Evolutionary conservation across 257 asterid species (phyloP).

Genomic region (Thymus mandschuricus): DNA sequence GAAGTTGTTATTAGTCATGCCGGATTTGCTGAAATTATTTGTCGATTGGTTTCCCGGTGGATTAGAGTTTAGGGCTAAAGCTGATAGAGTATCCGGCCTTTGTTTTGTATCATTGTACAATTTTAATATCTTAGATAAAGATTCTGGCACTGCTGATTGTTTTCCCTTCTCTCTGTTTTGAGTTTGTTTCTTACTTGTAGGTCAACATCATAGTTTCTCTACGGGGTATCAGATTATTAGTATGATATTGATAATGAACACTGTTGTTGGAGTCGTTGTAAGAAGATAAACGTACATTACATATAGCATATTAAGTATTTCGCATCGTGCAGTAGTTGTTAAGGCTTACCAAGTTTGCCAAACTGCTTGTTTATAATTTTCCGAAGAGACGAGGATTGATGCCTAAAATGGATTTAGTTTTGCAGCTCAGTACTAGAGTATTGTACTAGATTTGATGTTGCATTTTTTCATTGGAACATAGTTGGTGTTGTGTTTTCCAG

Average conservation of each 20-base stretch:
- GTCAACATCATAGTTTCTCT: neutral
- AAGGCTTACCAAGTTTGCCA: neutral
- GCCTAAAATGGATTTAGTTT: too few species aligned
- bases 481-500: neutral
- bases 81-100: too few species aligned
- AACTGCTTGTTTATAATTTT: too few species aligned
- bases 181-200: neutral
- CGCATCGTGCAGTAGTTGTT: neutral
- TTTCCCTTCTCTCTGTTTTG: neutral
- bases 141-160: too few species aligned
- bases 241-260: neutral
- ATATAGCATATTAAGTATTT: neutral
- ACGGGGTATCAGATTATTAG: neutral
- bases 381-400: neutral
- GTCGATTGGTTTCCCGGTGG: too few species aligned
- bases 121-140: too few species aligned
- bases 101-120: too few species aligned
- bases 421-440: neutral
- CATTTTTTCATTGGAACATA: neutral
- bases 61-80: too few species aligned
- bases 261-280: too few species aligned
- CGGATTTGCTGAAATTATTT: neutral
- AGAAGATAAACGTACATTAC: neutral
- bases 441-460: neutral
- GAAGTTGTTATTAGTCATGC: neutral